Evolutionary conservation across 768 basidiomycete species (phyloP).

Genomic region (Amanita molliuscula): DNA sequence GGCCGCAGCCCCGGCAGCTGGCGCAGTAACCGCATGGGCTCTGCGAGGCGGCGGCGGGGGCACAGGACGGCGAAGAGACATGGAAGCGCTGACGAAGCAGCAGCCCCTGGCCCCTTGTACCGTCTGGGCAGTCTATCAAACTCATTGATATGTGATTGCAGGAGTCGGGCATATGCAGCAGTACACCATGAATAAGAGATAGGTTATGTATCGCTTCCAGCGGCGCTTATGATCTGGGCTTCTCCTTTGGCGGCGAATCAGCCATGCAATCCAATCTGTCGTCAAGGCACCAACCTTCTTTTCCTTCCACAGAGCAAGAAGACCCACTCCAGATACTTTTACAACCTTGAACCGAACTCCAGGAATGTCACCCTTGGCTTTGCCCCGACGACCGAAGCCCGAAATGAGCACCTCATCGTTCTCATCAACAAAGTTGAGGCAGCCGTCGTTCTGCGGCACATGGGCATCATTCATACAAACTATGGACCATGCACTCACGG

Average conservation of each 20-base stretch:
- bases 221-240: conserved; percentile 47
- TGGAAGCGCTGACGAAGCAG: conserved; percentile 10
- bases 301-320: conserved; percentile 97
- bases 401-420: conserved; percentile 99
- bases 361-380: conserved; percentile 99
- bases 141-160: neutral
- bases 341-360: conserved; percentile 99
- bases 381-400: conserved; percentile 99
- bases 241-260: conserved; percentile 37
- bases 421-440: conserved; percentile 97
- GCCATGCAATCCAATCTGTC: no score
- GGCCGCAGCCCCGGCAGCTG: conserved; percentile 5
- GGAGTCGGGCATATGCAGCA: conserved; percentile 8
- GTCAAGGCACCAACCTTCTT: conserved; percentile 67
- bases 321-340: conserved; percentile 98
- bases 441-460: conserved; percentile 74
- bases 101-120: no score
- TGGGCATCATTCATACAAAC: conserved; percentile 2
- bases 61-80: conserved; percentile 18
- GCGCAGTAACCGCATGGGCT: conserved; percentile 1
- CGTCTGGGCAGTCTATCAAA: neutral
- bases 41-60: conserved; percentile 14
- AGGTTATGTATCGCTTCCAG: conserved; percentile 11
- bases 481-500: conserved; percentile 42
- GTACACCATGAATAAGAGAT: conserved; percentile 14